Conservation (phyloP, 2,329 filamentous ascomycete species). For the Colletotrichum sidae region DNA sequence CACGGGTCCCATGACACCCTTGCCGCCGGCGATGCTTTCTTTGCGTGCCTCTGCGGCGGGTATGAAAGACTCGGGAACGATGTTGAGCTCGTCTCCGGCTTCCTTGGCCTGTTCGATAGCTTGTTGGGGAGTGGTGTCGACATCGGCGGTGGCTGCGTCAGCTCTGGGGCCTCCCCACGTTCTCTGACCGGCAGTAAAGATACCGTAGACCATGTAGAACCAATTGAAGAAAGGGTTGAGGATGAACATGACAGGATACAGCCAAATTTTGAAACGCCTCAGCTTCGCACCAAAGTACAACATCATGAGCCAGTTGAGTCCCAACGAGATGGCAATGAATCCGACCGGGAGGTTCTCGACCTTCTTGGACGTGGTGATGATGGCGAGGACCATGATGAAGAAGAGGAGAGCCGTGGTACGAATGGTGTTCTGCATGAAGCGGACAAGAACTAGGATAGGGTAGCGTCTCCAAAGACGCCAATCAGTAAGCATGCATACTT, state of each 20-base stretch:
- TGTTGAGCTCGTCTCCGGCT: slow-evolving; percentile 87
- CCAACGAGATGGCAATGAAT: slow-evolving; percentile 92
- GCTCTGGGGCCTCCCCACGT: slow-evolving; percentile 96
- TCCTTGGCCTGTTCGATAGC: slow-evolving; percentile 86
- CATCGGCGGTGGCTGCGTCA: slow-evolving; percentile 85
- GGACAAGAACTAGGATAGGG: slow-evolving; percentile 84
- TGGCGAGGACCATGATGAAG: slow-evolving; percentile 90
- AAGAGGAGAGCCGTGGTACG: slow-evolving; percentile 93
- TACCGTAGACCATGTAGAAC: slow-evolving; percentile 97
- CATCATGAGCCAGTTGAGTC: slow-evolving; percentile 95
- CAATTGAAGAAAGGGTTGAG: slow-evolving; percentile 98
- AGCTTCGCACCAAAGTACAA: slow-evolving; percentile 92
- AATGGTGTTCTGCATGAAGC: slow-evolving; percentile 97
- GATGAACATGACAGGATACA: slow-evolving; percentile 96
- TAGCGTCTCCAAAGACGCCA: slow-evolving; percentile 92
- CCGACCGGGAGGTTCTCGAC: slow-evolving; percentile 86
- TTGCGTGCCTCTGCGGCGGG: slow-evolving; percentile 64
- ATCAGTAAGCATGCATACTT: slow-evolving; percentile 98
- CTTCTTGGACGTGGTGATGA: slow-evolving; percentile 85
- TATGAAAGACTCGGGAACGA: slow-evolving; percentile 87
- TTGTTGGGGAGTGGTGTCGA: slow-evolving; percentile 79
- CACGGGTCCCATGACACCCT: slow-evolving; percentile 48
- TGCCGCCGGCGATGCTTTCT: slow-evolving; percentile 47
- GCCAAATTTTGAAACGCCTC: slow-evolving; percentile 90
- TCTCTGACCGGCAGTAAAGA: slow-evolving; percentile 92